These are phyloP conservation scores for Lolium rigidum DNA, from an alignment of 176 grass and related monocot species.

Conservation along the genomic window DNA sequence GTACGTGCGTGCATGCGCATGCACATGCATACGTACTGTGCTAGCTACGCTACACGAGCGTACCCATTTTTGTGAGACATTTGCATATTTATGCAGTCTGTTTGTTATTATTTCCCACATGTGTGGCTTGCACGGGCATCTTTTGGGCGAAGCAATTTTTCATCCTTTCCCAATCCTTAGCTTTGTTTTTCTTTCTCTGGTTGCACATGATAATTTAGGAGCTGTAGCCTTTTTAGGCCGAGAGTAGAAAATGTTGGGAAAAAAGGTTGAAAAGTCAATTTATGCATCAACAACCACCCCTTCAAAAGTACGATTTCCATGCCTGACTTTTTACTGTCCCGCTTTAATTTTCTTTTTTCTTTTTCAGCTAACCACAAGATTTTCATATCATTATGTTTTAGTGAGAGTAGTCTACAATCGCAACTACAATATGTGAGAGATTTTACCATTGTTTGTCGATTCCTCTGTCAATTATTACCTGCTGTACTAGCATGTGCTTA, in stretches of 20 bases:
- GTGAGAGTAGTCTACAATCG: too few relatives aligned
- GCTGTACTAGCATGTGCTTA: not conserved
- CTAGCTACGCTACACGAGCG: not conserved
- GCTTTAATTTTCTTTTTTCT: not conserved
- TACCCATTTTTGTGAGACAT: not conserved
- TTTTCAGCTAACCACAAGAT: too few relatives aligned
- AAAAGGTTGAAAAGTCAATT: constrained; percentile 39
- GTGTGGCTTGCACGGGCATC: not conserved
- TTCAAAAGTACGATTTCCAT: constrained; percentile 22
- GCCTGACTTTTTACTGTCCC: not conserved
- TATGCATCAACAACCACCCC: not conserved
- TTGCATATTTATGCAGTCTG: not conserved
- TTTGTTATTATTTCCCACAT: not conserved
- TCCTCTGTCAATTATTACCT: not conserved
- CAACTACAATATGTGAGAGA: not conserved
- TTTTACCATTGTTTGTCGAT: not conserved
- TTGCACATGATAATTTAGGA: not conserved
- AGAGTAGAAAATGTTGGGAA: not conserved
- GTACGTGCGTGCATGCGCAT: not conserved
- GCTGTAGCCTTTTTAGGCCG: constrained; percentile 19
- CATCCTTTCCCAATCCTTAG: not conserved
- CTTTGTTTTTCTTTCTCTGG: not conserved
- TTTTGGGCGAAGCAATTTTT: not conserved
- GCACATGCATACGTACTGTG: not conserved
- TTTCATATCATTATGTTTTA: too few relatives aligned